A percentile compares a stretch with the other conserved stretches of the same genome.
Evolutionary conservation across 306 rosid genomes (phyloP).

Genomic region (Acacia melanoxylon): DNA sequence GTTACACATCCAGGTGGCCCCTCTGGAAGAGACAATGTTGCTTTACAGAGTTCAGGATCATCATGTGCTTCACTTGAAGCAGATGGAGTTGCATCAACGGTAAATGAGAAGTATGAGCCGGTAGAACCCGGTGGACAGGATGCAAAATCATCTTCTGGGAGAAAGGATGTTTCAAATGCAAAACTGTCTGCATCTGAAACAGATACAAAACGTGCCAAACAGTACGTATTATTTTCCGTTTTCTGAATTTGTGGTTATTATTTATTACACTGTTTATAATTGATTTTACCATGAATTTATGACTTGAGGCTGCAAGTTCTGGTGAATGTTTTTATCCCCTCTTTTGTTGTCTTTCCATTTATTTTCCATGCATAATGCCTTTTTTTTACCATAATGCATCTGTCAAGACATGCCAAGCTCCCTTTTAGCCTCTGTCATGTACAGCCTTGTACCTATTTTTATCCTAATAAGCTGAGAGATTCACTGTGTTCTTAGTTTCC

Average conservation of each 20-base stretch:
- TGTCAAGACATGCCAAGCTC: not conserved
- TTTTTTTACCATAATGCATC: not conserved
- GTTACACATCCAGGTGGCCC: constrained; percentile 42
- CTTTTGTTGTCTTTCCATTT: not conserved
- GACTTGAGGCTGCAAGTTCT: not conserved
- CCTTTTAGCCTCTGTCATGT: not conserved
- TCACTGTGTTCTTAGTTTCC: not conserved
- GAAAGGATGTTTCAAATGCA: constrained; percentile 50
- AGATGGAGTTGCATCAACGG: constrained; percentile 48
- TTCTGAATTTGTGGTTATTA: constrained; percentile 10
- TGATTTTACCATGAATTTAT: not conserved
- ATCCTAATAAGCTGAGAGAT: not conserved
- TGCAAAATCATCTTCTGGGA: constrained; percentile 44
- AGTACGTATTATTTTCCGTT: constrained; percentile 42
- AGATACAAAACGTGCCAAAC: constrained; percentile 76
- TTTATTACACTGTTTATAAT: not conserved
- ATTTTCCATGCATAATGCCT: not conserved
- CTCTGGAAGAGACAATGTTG: constrained; percentile 48
- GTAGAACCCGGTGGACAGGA: constrained; percentile 53
- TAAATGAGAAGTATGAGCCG: constrained; percentile 47
- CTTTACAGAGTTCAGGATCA: constrained; percentile 54
- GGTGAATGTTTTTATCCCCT: constrained; percentile 11
- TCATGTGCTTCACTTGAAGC: constrained; percentile 54
- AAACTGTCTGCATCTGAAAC: constrained; percentile 53
- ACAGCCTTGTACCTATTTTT: not conserved